Evolutionary conservation across 2,329 filamentous ascomycete species (phyloP).

Genomic region (Fusarium sp.): DNA sequence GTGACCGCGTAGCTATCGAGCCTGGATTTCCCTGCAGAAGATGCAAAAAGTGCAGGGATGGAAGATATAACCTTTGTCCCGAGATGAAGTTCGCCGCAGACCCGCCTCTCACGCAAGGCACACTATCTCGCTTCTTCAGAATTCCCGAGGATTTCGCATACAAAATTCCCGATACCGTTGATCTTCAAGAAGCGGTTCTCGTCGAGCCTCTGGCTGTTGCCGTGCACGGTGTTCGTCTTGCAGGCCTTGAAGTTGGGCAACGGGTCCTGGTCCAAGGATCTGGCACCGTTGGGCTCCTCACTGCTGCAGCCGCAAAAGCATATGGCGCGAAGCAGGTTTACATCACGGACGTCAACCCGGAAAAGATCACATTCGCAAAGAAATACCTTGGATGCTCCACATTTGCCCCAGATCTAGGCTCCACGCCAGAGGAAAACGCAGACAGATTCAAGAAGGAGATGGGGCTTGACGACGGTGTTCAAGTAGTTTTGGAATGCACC

Average conservation of each 20-base stretch:
- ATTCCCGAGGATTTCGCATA: constrained; percentile 93
- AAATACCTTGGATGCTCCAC: constrained; percentile 16
- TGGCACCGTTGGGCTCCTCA: constrained; percentile 87
- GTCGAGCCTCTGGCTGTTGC: constrained; percentile 89
- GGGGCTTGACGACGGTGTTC: constrained; percentile 79
- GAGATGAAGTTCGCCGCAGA: constrained; percentile 93
- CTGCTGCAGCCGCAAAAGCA: constrained; percentile 83
- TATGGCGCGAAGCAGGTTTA: constrained; percentile 76
- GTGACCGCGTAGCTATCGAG: constrained; percentile 92
- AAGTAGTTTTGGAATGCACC: constrained; percentile 35
- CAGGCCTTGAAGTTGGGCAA: constrained; percentile 76
- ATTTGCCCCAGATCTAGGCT: background rate
- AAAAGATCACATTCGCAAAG: constrained; percentile 36
- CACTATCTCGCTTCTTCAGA: constrained; percentile 85
- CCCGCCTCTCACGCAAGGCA: constrained; percentile 85
- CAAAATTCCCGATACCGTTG: constrained; percentile 81
- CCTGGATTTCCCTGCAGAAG: constrained; percentile 87
- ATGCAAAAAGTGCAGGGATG: constrained; percentile 81
- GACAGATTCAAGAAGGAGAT: constrained; percentile 2
- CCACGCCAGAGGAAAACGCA: constrained; percentile 27
- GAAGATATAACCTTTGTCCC: constrained; percentile 89
- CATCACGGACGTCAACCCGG: constrained; percentile 35
- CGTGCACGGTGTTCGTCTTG: constrained; percentile 85
- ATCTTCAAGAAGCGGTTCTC: constrained; percentile 86
- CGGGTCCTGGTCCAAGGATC: constrained; percentile 88